Percentiles rank a stretch among this genome's conserved stretches.
Evolutionary conservation across 106 monocot species (phyloP).

Genomic region (Dioscorea dumetorum): DNA sequence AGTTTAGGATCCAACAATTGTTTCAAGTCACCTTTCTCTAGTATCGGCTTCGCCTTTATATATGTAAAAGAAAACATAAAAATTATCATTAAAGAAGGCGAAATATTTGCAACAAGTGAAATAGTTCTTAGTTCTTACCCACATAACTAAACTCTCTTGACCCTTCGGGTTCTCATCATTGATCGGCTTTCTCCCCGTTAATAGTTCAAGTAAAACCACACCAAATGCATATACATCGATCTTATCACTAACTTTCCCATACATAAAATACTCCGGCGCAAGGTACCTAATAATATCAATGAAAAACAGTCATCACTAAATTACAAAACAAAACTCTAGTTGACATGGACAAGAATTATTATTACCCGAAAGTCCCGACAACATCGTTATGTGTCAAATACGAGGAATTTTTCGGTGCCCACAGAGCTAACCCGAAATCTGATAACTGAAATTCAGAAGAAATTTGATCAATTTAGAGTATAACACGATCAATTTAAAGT

Average conservation of each 20-base stretch:
- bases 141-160: constrained; percentile 83
- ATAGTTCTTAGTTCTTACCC: constrained; percentile 45
- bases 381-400: constrained; percentile 37
- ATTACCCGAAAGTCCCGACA: constrained; percentile 69
- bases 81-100: not conserved
- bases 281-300: constrained; percentile 45
- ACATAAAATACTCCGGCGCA: constrained; percentile 92
- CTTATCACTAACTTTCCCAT: constrained; percentile 80
- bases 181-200: constrained; percentile 83
- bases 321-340: too few species aligned
- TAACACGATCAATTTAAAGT: too few species aligned
- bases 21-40: constrained; percentile 48
- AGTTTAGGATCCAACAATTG: constrained; percentile 59
- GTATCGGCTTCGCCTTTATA: constrained; percentile 51
- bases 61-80: not conserved
- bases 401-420: constrained; percentile 46
- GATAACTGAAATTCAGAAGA: constrained; percentile 29
- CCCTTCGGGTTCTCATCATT: constrained; percentile 45
- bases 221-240: constrained; percentile 92
- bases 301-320: not conserved
- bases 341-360: not conserved
- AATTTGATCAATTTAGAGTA: not conserved
- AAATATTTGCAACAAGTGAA: not conserved
- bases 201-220: constrained; percentile 82
- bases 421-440: constrained; percentile 68